phyloP scores from a whole-genome alignment of 345 rosid genomes.

The Toxicodendron radicans region DNA sequence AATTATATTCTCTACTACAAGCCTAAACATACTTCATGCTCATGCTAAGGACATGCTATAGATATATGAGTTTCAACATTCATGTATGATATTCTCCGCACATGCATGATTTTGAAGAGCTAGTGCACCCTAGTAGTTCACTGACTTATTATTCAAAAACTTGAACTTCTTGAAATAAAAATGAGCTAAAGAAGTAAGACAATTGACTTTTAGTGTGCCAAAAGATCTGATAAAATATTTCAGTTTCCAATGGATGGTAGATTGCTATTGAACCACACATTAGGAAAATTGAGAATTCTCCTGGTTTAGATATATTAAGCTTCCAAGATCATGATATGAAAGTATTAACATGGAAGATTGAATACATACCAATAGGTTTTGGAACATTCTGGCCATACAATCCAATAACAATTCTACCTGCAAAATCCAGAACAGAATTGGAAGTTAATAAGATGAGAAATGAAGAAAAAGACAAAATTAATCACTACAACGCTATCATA shows the following conservation, averaged over 20 bases:
- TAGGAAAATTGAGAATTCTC: neutral
- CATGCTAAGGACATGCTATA: no score
- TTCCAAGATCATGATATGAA: neutral
- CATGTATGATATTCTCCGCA: no score
- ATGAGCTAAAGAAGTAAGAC: neutral
- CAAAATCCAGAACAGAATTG: constrained; percentile 13
- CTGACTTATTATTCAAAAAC: neutral
- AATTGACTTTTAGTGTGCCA: neutral
- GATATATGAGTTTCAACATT: no score
- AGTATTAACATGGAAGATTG: constrained; percentile 13
- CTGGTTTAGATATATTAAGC: constrained; percentile 5
- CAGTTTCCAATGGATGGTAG: neutral
- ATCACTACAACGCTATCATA: neutral
- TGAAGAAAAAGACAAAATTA: neutral
- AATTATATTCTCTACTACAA: no score
- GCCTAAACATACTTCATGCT: no score
- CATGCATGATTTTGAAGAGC: neutral
- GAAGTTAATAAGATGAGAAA: constrained; percentile 20
- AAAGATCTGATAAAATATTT: neutral
- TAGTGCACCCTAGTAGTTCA: neutral
- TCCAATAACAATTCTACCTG: constrained; percentile 97
- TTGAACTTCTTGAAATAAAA: neutral
- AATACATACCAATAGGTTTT: constrained; percentile 79
- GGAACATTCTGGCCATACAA: constrained; percentile 86
- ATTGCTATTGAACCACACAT: neutral